A percentile compares a stretch with the other conserved stretches of the same genome.
Evolutionary conservation across 331 rosid species (phyloP).

Genomic region (Acacia pycnantha): DNA sequence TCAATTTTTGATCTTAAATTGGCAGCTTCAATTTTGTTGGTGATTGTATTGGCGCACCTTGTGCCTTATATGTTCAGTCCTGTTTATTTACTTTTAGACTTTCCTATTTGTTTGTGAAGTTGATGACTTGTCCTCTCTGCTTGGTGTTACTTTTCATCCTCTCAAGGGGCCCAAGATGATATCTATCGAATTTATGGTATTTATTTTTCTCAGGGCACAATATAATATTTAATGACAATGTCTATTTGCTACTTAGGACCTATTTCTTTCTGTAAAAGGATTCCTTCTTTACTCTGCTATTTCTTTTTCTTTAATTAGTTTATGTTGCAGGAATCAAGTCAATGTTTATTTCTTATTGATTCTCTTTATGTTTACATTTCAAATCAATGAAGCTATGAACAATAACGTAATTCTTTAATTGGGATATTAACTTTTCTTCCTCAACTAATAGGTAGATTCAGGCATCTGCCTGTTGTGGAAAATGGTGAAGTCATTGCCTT

Average conservation of each 20-base stretch:
- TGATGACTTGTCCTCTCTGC: background rate
- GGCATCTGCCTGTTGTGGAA: constrained; percentile 98
- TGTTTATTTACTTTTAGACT: background rate
- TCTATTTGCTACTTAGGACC: background rate
- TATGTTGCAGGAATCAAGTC: constrained; percentile 1
- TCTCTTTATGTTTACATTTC: background rate
- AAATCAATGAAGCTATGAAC: constrained; percentile 3
- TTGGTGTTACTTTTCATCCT: background rate
- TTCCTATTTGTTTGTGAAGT: background rate
- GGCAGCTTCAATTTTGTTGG: constrained; percentile 4
- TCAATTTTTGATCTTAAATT: background rate
- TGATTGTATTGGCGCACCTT: background rate
- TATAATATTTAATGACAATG: background rate
- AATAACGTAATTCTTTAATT: background rate
- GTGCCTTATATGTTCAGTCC: background rate
- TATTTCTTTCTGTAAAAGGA: background rate
- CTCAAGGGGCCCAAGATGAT: background rate
- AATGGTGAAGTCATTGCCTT: constrained; percentile 96
- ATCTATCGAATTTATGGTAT: background rate
- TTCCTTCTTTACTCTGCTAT: background rate
- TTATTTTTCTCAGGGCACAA: background rate
- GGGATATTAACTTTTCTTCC: background rate
- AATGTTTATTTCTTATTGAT: constrained; percentile 9
- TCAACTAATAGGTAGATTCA: constrained; percentile 70
- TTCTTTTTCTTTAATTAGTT: constrained; percentile 18